A percentile compares a stretch with the other conserved stretches of the same genome.
Conservation (phyloP, 2,329 filamentous ascomycete genomes). For the Apiospora saccharicola region DNA sequence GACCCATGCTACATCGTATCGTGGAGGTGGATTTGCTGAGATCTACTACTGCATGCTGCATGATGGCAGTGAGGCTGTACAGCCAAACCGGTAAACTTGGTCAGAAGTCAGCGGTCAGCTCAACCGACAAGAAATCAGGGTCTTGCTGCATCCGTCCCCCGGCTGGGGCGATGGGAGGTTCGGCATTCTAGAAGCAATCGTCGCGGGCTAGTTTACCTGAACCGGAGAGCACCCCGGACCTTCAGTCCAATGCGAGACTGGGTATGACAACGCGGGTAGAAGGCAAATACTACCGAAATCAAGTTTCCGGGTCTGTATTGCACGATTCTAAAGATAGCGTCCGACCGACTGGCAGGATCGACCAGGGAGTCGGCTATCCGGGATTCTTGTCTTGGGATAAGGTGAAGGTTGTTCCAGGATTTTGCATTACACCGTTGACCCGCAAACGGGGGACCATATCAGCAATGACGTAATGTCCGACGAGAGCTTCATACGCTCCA, state of each 20-base stretch:
- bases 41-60: conserved; percentile 4
- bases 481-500: neutral
- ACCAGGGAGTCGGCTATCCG: neutral
- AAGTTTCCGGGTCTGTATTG: conserved; percentile 1
- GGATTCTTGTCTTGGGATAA: neutral
- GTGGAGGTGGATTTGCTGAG: neutral
- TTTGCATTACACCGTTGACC: neutral
- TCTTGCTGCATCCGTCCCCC: neutral
- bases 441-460: neutral
- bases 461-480: neutral
- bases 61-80: conserved; percentile 5
- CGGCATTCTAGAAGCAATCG: neutral
- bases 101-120: neutral
- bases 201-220: neutral
- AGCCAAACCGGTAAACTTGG: neutral
- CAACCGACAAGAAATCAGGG: neutral
- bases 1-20: conserved; percentile 2
- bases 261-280: neutral
- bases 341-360: neutral
- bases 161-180: neutral
- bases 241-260: neutral
- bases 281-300: neutral
- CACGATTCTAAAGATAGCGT: neutral
- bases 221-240: neutral
- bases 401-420: neutral